These are phyloP conservation scores for Pleurotus pulmonarius DNA, from an alignment of 768 basidiomycete genomes.

Conservation along the genomic window DNA sequence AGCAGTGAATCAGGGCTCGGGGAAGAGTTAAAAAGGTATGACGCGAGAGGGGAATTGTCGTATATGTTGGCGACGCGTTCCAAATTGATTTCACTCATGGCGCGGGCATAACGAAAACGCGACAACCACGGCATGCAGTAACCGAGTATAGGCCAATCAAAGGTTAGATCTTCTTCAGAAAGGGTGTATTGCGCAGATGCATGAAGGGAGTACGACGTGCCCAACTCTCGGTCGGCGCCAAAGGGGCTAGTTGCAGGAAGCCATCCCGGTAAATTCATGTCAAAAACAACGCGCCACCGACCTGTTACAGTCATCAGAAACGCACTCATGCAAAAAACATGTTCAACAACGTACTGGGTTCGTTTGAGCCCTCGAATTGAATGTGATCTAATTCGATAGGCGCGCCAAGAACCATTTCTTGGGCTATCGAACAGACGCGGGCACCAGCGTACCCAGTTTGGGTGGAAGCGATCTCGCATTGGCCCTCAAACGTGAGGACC, in stretches of 20 bases:
- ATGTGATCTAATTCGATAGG: slow-evolving; percentile 63
- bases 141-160: slow-evolving; percentile 43
- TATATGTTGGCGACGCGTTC: slow-evolving; percentile 50
- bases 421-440: slow-evolving; percentile 65
- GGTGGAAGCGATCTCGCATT: slow-evolving; percentile 68
- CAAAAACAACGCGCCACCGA: slow-evolving; percentile 75
- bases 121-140: slow-evolving; percentile 57
- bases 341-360: slow-evolving; percentile 37
- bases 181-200: slow-evolving; percentile 60
- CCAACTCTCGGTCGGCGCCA: slow-evolving; percentile 43
- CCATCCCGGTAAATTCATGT: slow-evolving; percentile 88
- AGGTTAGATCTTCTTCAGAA: slow-evolving; percentile 34
- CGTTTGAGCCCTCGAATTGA: slow-evolving; percentile 51
- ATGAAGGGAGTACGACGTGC: slow-evolving; percentile 63
- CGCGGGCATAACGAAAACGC: slow-evolving; percentile 35
- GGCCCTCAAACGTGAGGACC: slow-evolving; percentile 79
- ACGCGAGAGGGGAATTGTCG: neutral
- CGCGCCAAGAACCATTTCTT: slow-evolving; percentile 53
- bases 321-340: slow-evolving; percentile 1
- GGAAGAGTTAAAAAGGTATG: slow-evolving; percentile 42
- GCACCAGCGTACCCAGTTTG: slow-evolving; percentile 62
- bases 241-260: slow-evolving; percentile 60
- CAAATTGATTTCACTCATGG: slow-evolving; percentile 41
- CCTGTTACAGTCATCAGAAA: slow-evolving; percentile 21
- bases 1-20: slow-evolving; percentile 9